These are phyloP conservation scores for Trametes elegans DNA, from an alignment of 768 basidiomycete genomes.

Conservation along the genomic window DNA sequence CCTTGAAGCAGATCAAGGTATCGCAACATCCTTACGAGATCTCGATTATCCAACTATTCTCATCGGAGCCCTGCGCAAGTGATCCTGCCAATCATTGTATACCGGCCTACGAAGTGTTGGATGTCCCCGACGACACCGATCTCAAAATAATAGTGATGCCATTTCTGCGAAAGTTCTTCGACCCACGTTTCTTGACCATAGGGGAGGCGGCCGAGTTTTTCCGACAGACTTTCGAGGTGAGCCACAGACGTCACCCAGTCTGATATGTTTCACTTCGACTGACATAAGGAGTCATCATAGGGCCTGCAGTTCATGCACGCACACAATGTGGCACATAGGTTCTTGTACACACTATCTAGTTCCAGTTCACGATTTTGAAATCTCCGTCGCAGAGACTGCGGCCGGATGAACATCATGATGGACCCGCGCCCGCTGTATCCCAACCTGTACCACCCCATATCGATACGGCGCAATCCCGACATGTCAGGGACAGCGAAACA, in stretches of 20 bases:
- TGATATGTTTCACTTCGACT: not conserved
- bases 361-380: not conserved
- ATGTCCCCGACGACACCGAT: conserved; percentile 9
- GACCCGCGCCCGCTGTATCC: conserved; percentile 24
- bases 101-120: conserved; percentile 22
- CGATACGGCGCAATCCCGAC: conserved; percentile 20
- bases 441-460: conserved; percentile 28
- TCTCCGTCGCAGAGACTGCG: conserved; percentile 12
- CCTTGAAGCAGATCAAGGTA: conserved; percentile 16
- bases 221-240: conserved; percentile 35
- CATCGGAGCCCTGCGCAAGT: not conserved
- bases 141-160: conserved; percentile 32
- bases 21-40: conserved; percentile 20
- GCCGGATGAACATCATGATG: conserved; percentile 20
- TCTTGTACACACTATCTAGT: not conserved
- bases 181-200: conserved; percentile 32
- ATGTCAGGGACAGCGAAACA: conserved; percentile 23
- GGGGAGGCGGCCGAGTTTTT: conserved; percentile 37
- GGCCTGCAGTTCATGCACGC: not conserved
- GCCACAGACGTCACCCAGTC: not conserved
- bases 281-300: too few species aligned
- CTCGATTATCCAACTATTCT: conserved; percentile 9
- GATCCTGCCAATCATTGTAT: conserved; percentile 27
- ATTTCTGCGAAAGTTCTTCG: conserved; percentile 25
- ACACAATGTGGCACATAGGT: not conserved